Conservation (phyloP, 495 filamentous ascomycete species). For the Tetracladium setigerum region DNA sequence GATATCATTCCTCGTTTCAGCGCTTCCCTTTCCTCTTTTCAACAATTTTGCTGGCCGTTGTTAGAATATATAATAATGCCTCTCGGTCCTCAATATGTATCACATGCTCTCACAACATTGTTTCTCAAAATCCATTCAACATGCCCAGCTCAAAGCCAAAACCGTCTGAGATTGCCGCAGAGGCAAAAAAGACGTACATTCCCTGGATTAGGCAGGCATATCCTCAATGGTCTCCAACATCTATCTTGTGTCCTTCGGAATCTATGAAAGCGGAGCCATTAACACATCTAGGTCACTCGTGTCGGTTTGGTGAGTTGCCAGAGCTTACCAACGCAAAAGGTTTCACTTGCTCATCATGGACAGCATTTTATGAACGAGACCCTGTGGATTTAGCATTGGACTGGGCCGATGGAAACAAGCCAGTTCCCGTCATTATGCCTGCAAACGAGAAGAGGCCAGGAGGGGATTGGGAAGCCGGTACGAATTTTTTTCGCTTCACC, state of each 20-base stretch:
- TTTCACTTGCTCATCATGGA: not conserved
- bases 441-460: slow-evolving; percentile 69
- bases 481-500: slow-evolving; percentile 9
- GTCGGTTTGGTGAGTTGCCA: not conserved
- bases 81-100: too few species aligned
- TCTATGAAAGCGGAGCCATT: not conserved
- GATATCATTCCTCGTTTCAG: too few species aligned
- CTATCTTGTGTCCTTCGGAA: slow-evolving; percentile 30
- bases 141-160: slow-evolving; percentile 58
- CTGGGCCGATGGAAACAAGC: slow-evolving; percentile 35
- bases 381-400: slow-evolving; percentile 61
- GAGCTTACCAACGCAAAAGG: not conserved
- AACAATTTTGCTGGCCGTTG: too few species aligned
- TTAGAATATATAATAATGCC: too few species aligned
- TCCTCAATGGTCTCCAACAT: slow-evolving; percentile 34
- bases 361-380: slow-evolving; percentile 39
- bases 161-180: slow-evolving; percentile 61
- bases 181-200: slow-evolving; percentile 58
- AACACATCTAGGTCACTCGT: not conserved
- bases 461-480: slow-evolving; percentile 70
- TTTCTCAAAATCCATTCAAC: not conserved
- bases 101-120: too few species aligned
- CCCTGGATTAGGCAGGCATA: slow-evolving; percentile 47
- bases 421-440: slow-evolving; percentile 63
- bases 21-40: too few species aligned